Base-by-base conservation (phyloP, 805 yeast species). In the Yarrowia yakushimensis region DNA sequence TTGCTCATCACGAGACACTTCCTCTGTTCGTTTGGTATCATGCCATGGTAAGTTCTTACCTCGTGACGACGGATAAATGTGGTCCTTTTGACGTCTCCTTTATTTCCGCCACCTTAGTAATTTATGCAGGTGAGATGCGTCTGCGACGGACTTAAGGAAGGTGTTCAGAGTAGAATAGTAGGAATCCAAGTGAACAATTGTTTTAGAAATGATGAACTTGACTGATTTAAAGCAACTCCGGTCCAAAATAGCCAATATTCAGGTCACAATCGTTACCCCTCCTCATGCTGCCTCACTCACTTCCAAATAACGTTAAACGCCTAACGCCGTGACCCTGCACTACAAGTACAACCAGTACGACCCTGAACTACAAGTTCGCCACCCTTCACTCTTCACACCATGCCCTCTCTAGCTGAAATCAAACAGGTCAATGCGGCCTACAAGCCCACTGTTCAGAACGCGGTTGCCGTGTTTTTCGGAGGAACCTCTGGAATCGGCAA, bases 401-500 rank as follows among this genome's bases (percentile, higher is more conserved):
- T 55, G 61, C 61, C 61, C 39, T 55, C 61, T 55, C 48, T 55
- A 55, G 0, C 61, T 22, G 61, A 55, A 4, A 55, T 55, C 31
- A 55, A 55, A 55, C 46, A 55, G 48, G 61, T 31, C 48, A 55
- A 55, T 41, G 48, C 61, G 48, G 39, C 61, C 61, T 55, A 39
- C 48, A 55, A 37, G 42, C 61, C 61, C 18, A 15, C 48, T 30
- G 20, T 41, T 15, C 20, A 55, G 61, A 23, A 28, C 28, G 61
- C 54, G 28, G 54, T 45, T 17, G 62, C 55, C 15, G 70, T 69
- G 8, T 66, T 69, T 27, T 63, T 68, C 13, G 73, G 73, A 8
- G 73, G 68, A 11, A 71, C 73, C 7, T 63, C 64, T 9, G 73
- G 73, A 28, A 69, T 71, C 41, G 73, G 73, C 11, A 68, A 68